Base-by-base conservation (phyloP, 2,329 filamentous ascomycete genomes). In the Achaetomium macrosporum region DNA sequence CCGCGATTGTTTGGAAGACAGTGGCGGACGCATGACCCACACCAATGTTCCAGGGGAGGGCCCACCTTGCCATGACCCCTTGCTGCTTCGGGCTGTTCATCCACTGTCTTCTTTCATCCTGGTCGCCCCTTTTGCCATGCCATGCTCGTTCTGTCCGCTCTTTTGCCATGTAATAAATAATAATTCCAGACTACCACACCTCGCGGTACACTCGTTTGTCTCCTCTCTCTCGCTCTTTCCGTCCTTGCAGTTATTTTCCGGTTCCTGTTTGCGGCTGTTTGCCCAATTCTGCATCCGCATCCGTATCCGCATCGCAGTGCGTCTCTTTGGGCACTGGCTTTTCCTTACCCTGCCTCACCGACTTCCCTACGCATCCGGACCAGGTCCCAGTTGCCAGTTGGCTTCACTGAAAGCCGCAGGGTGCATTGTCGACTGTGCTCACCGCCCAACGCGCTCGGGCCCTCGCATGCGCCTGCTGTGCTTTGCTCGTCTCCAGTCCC, bases 161-260 rank as follows among this genome's bases (percentile, higher is more conserved):
- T 25, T 25, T 25, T 25, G 7, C 4, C 25, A 25, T 25, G 25
- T 25, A 25, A 25, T 25, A 25, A 25, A 25, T 25, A 25, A 25
- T 25, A 25, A 25, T 25, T 25, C 25, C 4, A 25, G 25, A 4
- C 7, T 25, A 7, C 25, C 25, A 25, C 25, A 25, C 25, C 25
- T 25, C 25, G 25, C 59, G 57, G 42, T 57, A 60, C 39, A 54
- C 42, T 39, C 46, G 56, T 60, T 45, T 47, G 31, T 40, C 51
- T 29, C 51, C 10, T 11, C 54, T 11, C 54, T 55, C 57, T 56
- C 53, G 50, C 57, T 55, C 51, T 31, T 57, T 56, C 51, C 43
- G 43, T 41, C 45, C 36, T 35, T 33, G 44, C 39, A 33, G 40
- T 15, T 48, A 40, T 51, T 42, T 30, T 25, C 35, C 15, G 35